These are phyloP conservation scores for Metschnikowia baotianmanensis DNA, from an alignment of 805 yeast genomes.

Conservation along the genomic window DNA sequence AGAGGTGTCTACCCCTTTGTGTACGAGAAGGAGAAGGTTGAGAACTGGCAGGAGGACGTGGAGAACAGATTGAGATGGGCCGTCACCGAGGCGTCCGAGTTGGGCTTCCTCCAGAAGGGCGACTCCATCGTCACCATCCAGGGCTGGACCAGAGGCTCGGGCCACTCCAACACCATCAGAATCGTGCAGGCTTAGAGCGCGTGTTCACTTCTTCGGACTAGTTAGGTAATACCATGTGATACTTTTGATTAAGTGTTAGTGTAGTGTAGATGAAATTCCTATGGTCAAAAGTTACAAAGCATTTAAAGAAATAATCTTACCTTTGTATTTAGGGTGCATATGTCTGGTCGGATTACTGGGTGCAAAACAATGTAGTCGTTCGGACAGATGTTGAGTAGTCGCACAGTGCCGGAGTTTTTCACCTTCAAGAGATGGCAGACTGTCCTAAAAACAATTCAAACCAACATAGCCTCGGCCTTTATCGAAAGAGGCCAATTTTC, in stretches of 20 bases:
- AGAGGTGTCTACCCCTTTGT: constrained; percentile 99
- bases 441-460: too few species aligned
- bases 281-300: too few species aligned
- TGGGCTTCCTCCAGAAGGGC: constrained; percentile 84
- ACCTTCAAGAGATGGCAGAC: background rate
- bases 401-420: too few species aligned
- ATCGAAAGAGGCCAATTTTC: too few species aligned
- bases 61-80: constrained; percentile 94
- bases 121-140: constrained; percentile 92
- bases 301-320: too few species aligned
- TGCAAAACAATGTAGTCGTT: too few species aligned
- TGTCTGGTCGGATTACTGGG: too few species aligned
- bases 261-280: background rate
- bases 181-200: constrained; percentile 64
- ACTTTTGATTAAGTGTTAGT: background rate
- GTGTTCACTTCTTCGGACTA: constrained; percentile 1
- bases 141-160: constrained; percentile 98
- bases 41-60: constrained; percentile 94
- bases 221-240: background rate
- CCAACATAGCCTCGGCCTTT: too few species aligned
- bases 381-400: too few species aligned
- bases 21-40: constrained; percentile 61
- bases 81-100: constrained; percentile 79
- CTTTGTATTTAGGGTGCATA: too few species aligned
- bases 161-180: constrained; percentile 98